Base-by-base conservation (phyloP, 192 early-diverging fungal genomes). In the Backusella tuberculispora region DNA sequence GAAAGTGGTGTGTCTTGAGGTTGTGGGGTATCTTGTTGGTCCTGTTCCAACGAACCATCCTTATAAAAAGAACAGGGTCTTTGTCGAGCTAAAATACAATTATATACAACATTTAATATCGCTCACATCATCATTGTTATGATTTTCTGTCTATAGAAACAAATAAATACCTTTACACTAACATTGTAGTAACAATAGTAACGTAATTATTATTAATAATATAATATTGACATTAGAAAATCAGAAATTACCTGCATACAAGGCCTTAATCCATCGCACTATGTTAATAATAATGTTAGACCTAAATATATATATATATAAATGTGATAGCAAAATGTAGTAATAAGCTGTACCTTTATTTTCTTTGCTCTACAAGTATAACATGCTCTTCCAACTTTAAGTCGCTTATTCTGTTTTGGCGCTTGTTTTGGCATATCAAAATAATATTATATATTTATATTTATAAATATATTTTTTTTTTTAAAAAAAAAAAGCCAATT, bases 251-350 rank as follows among this genome's bases (percentile, higher is more conserved):
- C 76, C 76, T 77, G 76, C 76, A 71, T 71, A 37, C 76, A 77
- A 21, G 76, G 76, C n/a, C 71, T 60, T 38, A 77, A 72, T 9
- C 76, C 76, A 72, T 77, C 76, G 17, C 76, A 77, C 76, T 77
- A 24, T 24, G 21, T 67, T 17, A 44, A 34, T 63, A 63, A 53
- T 47, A 47, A 65, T 46, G 29, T 34, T 34, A 34, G 29, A 34
- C 29, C 29, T 2, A 34, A 34, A 34, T 34, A 34, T 34, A 34
- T 34, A 34, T 34, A 12, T 12, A 38, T 74, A 65, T 50, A 50
- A 34, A 34, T 17, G 38, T n/a, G 50, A 60, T 50, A 42, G 21
- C 41, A 42, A 9, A 64, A 19, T 21, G 29, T 38, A 43, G 17
- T 8, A 71, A 47, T 21, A 7, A 40, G 26, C 6, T 60, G n/a